Evolutionary conservation across 2,329 filamentous ascomycete species (phyloP).

Genomic region (Tothia fuscella): DNA sequence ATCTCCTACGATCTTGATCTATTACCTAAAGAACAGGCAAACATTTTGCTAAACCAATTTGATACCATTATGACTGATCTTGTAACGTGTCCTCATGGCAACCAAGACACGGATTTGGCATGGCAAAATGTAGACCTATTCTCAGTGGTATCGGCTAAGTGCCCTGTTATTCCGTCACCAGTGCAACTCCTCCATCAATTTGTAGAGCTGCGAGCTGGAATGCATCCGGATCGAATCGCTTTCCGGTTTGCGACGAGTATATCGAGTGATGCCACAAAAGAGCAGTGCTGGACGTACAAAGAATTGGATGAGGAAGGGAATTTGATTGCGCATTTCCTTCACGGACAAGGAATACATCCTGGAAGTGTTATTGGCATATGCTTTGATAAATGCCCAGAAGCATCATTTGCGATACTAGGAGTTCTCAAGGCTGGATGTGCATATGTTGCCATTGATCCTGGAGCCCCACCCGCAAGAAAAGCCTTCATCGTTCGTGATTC

Average conservation of each 20-base stretch:
- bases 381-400: slow-evolving; percentile 76
- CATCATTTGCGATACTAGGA: slow-evolving; percentile 70
- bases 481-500: slow-evolving; percentile 70
- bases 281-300: slow-evolving; percentile 58
- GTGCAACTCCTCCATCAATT: slow-evolving; percentile 62
- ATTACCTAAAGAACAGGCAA: slow-evolving; percentile 57
- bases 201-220: slow-evolving; percentile 51
- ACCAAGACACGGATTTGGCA: slow-evolving; percentile 22
- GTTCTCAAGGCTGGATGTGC: slow-evolving; percentile 72
- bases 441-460: slow-evolving; percentile 69
- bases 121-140: slow-evolving; percentile 36
- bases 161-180: slow-evolving; percentile 44
- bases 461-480: slow-evolving; percentile 60
- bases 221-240: slow-evolving; percentile 49
- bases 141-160: slow-evolving; percentile 53
- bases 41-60: slow-evolving; percentile 57
- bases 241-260: slow-evolving; percentile 62
- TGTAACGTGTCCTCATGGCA: slow-evolving; percentile 21
- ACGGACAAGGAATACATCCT: slow-evolving; percentile 33
- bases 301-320: slow-evolving; percentile 62
- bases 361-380: slow-evolving; percentile 62
- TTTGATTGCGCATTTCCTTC: slow-evolving; percentile 55
- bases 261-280: slow-evolving; percentile 32
- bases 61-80: slow-evolving; percentile 53
- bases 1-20: slow-evolving; percentile 54